Base-by-base conservation (phyloP, 805 yeast species). In the Naumovozyma castellii region DNA sequence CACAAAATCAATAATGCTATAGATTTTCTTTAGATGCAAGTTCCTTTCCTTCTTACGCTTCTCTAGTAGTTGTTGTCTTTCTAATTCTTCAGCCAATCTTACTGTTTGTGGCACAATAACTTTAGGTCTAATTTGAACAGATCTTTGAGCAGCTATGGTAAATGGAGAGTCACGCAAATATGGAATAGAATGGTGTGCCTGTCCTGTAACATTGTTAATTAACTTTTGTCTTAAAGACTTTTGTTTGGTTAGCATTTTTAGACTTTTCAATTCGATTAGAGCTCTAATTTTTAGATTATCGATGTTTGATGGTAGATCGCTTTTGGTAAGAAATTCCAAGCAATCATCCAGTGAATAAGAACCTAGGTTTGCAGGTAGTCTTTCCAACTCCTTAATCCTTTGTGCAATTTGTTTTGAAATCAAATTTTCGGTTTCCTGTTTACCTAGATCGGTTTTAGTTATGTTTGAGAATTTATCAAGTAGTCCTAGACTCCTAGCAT, bases 71-170 rank as follows among this genome's bases (percentile, higher is more conserved):
- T 80, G 82, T 51, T 80, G 80, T 54, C 78, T 81, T 52, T 82
- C 86, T 42, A 84, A 66, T 54, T 81, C 84, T 56, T 78, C 81
- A 3, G 88, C 87, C 35, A 84, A 64, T 44, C 80, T 69, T 4
- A 85, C 82, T 1, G 94, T 84, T 51, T 81, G 83, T 15, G 80
- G 77, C 22, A 81, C 80, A 43, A 76, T 76, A 39, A 80, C 72
- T 55, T 82, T 84, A 27, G 77, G 76, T 56, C 85, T 73, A 14
- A 81, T 67, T 53, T 78, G 78, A 42, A 76, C 71, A 0, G 84
- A 73, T 54, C 94, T 68, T 51, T 78, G 80, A 37, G 85, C 84
- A 34, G 82, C 78, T 49, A 74, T 66, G 2, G 80, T 72, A 36
- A 73, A 66, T 3, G 84, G 72, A 40, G 75, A 69, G 35, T 68